Evolutionary conservation across 1,284 basidiomycete species (phyloP), one percentile per base, ranked within the genome.

Genomic region (Trametes pubescens): DNA sequence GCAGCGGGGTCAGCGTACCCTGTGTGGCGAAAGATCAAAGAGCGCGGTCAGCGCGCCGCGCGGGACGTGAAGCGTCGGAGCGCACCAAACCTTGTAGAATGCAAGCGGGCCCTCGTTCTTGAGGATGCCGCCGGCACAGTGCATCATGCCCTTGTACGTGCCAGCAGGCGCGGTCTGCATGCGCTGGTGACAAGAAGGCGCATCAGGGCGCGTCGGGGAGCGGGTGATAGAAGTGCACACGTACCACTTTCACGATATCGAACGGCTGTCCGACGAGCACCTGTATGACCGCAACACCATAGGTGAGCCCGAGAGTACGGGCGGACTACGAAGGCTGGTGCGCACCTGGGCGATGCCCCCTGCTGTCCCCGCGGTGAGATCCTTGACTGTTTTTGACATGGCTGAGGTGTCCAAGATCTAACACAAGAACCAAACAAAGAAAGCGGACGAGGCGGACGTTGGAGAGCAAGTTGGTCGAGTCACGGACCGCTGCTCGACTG

Each of bases 141-240:
- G 87, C 61, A 96, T 68, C 86, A 97, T 95, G 61, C 94, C 93
- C 58, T 79, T 83, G 79, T 97, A 98, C 7, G 93, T 96, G 56
- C 96, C 95, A 70, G 89, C 88, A 14, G 95, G 85, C n/a, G 95
- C 86, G 8, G 96, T 98, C 87, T 99, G 97, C 85, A 99, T 93
- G 67, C 96, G 89, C 86, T 92, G 72, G 24, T 65, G 63, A 62
- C 51, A 67, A 64, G 29, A 35, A 21, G 14, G 32, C 70, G 67
- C 59, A 59, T 63, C 24, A 59, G n/a, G 43, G 18, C 49, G n/a
- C 44, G 57, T 35, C 29, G 34, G 32, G 26, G 21, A 21, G 48
- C 9, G 18, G 21, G 43, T 24, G 22, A 48, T 44, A 13, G 22
- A 55, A 32, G 29, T 26, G 21, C 13, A 32, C 46, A 90, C 77